These are phyloP conservation scores for Eragrostis curvula DNA, from an alignment of 176 grass and related monocot species.

Conservation along the genomic window DNA sequence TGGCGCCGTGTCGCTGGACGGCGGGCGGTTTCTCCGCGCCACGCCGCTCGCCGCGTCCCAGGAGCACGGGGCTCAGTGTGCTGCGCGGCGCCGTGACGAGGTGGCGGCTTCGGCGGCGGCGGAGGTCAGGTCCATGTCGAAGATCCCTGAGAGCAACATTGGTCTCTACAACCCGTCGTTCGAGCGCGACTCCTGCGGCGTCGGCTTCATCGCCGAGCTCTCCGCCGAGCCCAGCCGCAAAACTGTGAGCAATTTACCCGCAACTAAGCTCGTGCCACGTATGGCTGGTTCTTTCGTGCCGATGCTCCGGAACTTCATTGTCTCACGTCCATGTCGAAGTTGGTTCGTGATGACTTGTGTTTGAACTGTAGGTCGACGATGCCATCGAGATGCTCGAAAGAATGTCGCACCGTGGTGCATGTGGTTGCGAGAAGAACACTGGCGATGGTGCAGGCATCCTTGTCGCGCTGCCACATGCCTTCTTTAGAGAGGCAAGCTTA, in stretches of 20 bases:
- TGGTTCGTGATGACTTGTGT: background rate
- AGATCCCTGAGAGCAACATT: slow-evolving; percentile 50
- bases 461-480: slow-evolving; percentile 49
- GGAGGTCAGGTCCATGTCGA: slow-evolving; percentile 49
- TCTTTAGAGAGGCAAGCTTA: slow-evolving; percentile 47
- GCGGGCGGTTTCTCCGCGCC: slow-evolving; percentile 23
- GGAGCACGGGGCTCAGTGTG: background rate
- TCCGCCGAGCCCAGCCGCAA: slow-evolving; percentile 49
- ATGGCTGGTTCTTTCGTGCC: background rate
- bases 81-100: background rate
- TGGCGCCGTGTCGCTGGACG: background rate
- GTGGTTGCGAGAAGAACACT: slow-evolving; percentile 67
- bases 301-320: background rate
- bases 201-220: slow-evolving; percentile 64
- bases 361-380: slow-evolving; percentile 43
- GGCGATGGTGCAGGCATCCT: slow-evolving; percentile 71
- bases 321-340: background rate
- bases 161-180: slow-evolving; percentile 65
- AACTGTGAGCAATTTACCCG: slow-evolving; percentile 39
- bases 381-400: slow-evolving; percentile 69
- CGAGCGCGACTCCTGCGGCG: slow-evolving; percentile 71
- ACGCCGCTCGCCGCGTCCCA: slow-evolving; percentile 17
- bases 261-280: background rate
- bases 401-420: slow-evolving; percentile 65
- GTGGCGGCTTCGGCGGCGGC: slow-evolving; percentile 8